Evolutionary conservation across 306 rosid species (phyloP).

Genomic region (Rosa persica): DNA sequence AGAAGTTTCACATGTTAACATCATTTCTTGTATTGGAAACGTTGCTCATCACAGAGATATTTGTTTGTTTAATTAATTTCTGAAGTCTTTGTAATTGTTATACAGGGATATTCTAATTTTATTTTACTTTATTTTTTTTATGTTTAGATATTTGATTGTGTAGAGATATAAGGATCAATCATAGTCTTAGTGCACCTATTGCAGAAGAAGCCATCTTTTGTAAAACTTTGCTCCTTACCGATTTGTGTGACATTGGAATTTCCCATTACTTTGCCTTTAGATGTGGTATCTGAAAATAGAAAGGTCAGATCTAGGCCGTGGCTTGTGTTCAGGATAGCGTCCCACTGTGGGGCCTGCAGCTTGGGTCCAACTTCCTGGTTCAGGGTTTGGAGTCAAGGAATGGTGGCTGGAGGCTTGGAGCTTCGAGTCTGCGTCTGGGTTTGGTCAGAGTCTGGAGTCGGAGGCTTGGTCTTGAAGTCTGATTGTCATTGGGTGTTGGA

Average conservation of each 20-base stretch:
- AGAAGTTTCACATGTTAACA: background rate
- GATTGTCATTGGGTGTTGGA: background rate
- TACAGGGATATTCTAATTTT: background rate
- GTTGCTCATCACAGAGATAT: background rate
- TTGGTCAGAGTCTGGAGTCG: background rate
- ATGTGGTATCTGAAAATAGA: background rate
- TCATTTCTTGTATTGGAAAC: background rate
- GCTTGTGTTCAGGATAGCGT: background rate
- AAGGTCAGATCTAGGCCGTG: background rate
- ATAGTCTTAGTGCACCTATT: background rate
- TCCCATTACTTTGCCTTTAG: background rate
- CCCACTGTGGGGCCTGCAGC: background rate
- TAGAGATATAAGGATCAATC: background rate
- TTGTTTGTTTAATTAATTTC: background rate
- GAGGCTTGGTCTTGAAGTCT: conserved; percentile 1
- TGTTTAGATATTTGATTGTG: conserved; percentile 5
- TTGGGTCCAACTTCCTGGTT: background rate
- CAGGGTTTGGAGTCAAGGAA: background rate
- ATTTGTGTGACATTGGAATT: background rate
- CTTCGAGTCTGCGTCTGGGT: background rate
- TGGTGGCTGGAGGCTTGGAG: background rate
- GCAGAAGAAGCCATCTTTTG: background rate
- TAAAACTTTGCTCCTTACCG: background rate
- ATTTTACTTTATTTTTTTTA: background rate
- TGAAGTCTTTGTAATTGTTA: background rate